Conservation (phyloP, 2,329 filamentous ascomycete species). For the Davidsoniella virescens region DNA sequence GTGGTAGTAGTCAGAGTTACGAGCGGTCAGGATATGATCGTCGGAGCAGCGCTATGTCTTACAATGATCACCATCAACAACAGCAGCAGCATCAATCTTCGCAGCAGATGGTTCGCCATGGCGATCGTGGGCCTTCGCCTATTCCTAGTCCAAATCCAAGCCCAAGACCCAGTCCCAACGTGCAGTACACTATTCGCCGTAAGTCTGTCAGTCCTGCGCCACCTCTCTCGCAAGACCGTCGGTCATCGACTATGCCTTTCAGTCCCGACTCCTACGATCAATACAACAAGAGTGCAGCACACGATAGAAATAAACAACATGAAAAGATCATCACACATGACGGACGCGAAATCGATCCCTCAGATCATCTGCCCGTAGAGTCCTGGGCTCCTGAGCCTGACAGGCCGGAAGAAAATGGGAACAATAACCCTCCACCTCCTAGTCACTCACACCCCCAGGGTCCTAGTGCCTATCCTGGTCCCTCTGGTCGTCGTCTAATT, state of each 20-base stretch:
- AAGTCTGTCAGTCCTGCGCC: constrained; percentile 64
- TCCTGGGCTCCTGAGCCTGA: constrained; percentile 66
- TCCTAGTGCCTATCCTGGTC: constrained; percentile 23
- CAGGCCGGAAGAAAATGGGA: constrained; percentile 20
- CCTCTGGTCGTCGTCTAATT: constrained; percentile 28
- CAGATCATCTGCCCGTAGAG: constrained; percentile 62
- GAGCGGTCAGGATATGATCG: constrained; percentile 4
- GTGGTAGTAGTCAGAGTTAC: constrained; percentile 1
- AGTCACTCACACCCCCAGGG: constrained; percentile 33
- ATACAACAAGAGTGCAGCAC: constrained; percentile 43
- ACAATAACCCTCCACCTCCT: constrained; percentile 19
- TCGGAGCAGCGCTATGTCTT: constrained; percentile 3
- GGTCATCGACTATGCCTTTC: constrained; percentile 49
- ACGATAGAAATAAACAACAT: constrained; percentile 22
- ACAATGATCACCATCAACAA: background rate
- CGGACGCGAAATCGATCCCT: constrained; percentile 62
- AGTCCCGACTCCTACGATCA: constrained; percentile 61
- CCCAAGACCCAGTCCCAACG: constrained; percentile 23
- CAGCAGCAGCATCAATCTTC: background rate
- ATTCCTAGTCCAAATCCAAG: constrained; percentile 14
- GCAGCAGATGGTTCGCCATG: constrained; percentile 8
- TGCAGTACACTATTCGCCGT: constrained; percentile 41
- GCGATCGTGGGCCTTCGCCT: constrained; percentile 7
- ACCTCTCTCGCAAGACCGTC: constrained; percentile 29
- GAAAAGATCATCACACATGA: constrained; percentile 63